Conservation (phyloP, 1,139 yeast genomes). For the Zygotorulaspora mrakii region DNA sequence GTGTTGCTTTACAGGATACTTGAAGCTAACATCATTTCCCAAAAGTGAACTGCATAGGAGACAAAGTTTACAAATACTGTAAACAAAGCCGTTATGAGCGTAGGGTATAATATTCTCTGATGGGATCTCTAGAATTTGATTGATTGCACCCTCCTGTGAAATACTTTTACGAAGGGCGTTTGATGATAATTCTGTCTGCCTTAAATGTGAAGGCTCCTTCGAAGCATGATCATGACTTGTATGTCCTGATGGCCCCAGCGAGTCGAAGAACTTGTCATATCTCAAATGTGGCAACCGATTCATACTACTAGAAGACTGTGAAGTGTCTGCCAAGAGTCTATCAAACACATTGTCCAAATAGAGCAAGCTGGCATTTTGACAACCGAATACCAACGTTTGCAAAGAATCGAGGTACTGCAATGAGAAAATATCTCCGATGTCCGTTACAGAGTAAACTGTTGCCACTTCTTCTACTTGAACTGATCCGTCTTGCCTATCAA, state of each 20-base stretch:
- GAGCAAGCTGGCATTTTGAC: constrained; percentile 85
- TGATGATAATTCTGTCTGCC: constrained; percentile 9
- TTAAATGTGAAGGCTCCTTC: neutral
- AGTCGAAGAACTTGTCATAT: constrained; percentile 85
- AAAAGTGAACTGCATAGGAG: constrained; percentile 14
- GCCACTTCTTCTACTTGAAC: constrained; percentile 45
- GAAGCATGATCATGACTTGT: constrained; percentile 23
- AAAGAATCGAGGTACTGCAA: constrained; percentile 62
- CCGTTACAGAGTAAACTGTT: constrained; percentile 77
- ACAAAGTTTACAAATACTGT: constrained; percentile 49
- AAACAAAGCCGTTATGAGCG: constrained; percentile 90
- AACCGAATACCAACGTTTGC: constrained; percentile 73
- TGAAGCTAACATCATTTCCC: constrained; percentile 4
- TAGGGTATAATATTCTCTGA: constrained; percentile 62
- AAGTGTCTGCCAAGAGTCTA: constrained; percentile 20
- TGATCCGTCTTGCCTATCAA: constrained; percentile 18
- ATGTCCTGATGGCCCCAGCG: constrained; percentile 78
- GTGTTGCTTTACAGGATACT: constrained; percentile 5
- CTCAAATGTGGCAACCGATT: constrained; percentile 66
- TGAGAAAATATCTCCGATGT: constrained; percentile 91
- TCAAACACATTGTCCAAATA: constrained; percentile 51
- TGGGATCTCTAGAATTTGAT: constrained; percentile 56
- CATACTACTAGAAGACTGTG: constrained; percentile 20
- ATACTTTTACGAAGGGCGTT: constrained; percentile 8
- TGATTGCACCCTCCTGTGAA: constrained; percentile 10